Base-by-base conservation (phyloP, 352 stramenopile species). In the Pythium chondricola region DNA sequence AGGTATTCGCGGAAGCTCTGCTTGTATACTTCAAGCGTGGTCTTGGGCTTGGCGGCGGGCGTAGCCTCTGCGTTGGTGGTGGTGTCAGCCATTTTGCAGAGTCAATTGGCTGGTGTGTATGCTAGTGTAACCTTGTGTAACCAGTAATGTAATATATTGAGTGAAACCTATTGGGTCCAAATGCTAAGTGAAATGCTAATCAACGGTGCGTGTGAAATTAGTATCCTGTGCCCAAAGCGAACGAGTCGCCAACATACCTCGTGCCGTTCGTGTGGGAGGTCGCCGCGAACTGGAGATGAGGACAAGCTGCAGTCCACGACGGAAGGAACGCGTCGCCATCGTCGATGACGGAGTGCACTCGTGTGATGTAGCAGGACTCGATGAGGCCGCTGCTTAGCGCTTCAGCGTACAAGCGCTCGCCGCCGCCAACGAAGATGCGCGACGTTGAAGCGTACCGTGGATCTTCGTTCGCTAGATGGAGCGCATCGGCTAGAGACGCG, bases 1-100 rank as follows among this genome's bases (percentile, higher is more conserved):
- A 82, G 63, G 48, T 82, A 93, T 61, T 93, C 82, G 57, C 74
- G 76, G 66, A 93, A 91, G 56, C 76, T 88, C 50, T 84, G 69
- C 62, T 91, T 90, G 72, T 76, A 91, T 33, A 86, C 63, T 48
- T 81, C 79, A 13, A 89, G 62, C 18, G 76, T 63, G 32, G 74
- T 61, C 58, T 82, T 85, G 24, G 68, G 24, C 44, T 60, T 65
- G 48, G 52, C 30, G 3, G 27, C n/a, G 5, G 27, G n/a, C 18
- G 50, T 29, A 11, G 18, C 16, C 13, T 14, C 22, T 53, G 40
- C 27, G 18, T 10, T 32, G 3, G 40, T 22, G 43, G 37, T 31
- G 30, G 30, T 29, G 29, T 33, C 29, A 13, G 29, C 29, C 29
- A 33, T 33, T 8, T 33, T 33, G 29, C 13, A 13, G 8, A 13